Base-by-base conservation (phyloP, 2,329 filamentous ascomycete species). In the Hymenoscyphus fructigenus region DNA sequence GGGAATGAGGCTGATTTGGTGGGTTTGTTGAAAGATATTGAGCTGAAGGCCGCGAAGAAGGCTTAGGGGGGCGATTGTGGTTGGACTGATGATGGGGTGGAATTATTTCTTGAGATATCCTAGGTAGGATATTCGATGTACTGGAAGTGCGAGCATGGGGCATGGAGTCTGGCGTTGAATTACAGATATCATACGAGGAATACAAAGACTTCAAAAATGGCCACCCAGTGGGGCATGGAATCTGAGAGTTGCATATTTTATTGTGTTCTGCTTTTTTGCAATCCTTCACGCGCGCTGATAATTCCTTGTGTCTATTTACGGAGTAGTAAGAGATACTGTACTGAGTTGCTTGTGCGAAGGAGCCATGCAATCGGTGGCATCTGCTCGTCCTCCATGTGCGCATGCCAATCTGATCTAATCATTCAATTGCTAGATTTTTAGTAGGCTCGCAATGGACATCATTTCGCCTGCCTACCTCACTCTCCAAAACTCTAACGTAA, bases 1-100 rank as follows among this genome's bases (percentile, higher is more conserved):
- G 90, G 90, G 14, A 87, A 85, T 78, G 85, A 88, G 78, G 79
- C 79, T 69, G 85, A 90, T 76, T 75, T 93, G 73, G 82, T 83
- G 60, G 84, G 84, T 61, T 78, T 92, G 75, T 76, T 89, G 69
- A 87, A 82, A 77, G 89, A 91, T 64, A 81, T 91, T 66, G 82
- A 88, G 70, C 76, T 76, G 63, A 81, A 79, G 76, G 66, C 65
- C 56, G 70, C 71, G 66, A 72, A 53, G 47, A 53, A 69, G 58
- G 32, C 64, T 53, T 73, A 29, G 62, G 32, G 28, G n/a, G 15
- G 28, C 7, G n/a, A 50, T 50, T 50, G 23, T 23, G 47, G 20
- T 4, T 26, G 47, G 10, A 20, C 20, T 2, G 47, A 53, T 20
- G 15, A 7, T 12, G 20, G 20, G 47, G 12, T 26, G 47, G 47